A percentile compares a stretch with the other conserved stretches of the same genome.
Evolutionary conservation across 2,329 filamentous ascomycete species (phyloP).

Genomic region (Fonsecaea multimorphosa): DNA sequence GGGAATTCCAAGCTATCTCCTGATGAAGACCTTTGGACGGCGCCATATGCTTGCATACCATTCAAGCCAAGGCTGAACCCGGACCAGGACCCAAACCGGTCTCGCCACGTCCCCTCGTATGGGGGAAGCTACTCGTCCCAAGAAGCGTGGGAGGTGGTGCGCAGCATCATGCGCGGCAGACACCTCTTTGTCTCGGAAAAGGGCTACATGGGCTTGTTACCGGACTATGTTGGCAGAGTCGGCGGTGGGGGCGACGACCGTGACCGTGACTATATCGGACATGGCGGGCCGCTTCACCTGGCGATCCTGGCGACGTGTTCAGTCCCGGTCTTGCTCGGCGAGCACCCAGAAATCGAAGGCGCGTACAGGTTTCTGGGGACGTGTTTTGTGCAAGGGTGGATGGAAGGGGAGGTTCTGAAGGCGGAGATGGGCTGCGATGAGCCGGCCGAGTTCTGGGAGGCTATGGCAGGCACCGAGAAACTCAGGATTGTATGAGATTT

Average conservation of each 20-base stretch:
- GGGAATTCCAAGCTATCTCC: neutral
- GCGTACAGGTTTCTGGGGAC: conserved; percentile 10
- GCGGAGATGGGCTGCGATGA: conserved; percentile 6
- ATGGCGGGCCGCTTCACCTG: neutral
- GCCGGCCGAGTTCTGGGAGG: conserved; percentile 11
- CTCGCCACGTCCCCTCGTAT: conserved; percentile 11
- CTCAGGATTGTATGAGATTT: neutral
- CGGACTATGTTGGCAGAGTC: conserved; percentile 6
- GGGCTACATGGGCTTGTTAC: conserved; percentile 10
- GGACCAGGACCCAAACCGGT: conserved; percentile 5
- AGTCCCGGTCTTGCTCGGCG: conserved; percentile 16
- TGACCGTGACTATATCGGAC: neutral
- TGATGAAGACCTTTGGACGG: neutral
- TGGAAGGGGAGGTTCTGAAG: conserved; percentile 12
- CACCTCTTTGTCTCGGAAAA: conserved; percentile 6
- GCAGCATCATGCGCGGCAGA: conserved; percentile 18
- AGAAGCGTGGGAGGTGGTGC: conserved; percentile 5
- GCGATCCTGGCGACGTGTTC: conserved; percentile 17
- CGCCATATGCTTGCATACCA: conserved; percentile 15
- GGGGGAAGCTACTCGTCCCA: neutral
- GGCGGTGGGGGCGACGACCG: neutral
- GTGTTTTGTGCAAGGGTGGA: conserved; percentile 21
- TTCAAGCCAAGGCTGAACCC: conserved; percentile 5
- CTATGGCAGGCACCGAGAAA: conserved; percentile 3
- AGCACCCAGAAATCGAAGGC: conserved; percentile 10